phyloP scores from a whole-genome alignment of 371 early-diverging fungal species.

The Mortierella sp. region DNA sequence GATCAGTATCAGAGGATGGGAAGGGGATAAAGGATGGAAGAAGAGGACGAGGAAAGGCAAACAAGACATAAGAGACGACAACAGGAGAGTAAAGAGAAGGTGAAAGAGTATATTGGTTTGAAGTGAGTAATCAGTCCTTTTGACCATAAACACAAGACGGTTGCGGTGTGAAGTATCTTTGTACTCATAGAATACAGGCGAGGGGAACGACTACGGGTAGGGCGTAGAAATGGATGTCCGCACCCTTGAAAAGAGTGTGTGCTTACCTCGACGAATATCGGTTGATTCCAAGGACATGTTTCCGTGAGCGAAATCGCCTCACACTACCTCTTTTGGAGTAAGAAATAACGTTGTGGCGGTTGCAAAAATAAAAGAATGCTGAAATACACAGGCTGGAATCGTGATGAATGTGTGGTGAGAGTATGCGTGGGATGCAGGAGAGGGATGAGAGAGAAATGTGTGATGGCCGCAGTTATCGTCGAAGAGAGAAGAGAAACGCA shows the following conservation, averaged over 20 bases:
- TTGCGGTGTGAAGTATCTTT: neutral
- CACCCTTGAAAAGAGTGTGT: neutral
- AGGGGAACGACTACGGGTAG: no score
- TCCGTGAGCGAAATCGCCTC: no score
- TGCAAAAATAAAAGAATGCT: no score
- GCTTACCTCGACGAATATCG: conserved; percentile 38
- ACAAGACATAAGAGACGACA: neutral
- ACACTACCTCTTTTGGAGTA: no score
- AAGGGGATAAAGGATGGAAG: neutral
- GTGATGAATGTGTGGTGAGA: no score
- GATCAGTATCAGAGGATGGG: neutral
- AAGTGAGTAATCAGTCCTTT: neutral
- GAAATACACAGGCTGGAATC: no score
- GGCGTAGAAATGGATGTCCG: no score
- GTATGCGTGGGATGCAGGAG: no score
- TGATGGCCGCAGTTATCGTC: no score
- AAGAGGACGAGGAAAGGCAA: neutral
- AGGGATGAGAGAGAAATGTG: no score
- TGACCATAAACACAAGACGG: neutral
- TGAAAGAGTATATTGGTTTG: neutral
- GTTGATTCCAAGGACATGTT: conserved; percentile 28
- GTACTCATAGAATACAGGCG: neutral
- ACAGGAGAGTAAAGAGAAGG: neutral
- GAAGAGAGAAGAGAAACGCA: no score
- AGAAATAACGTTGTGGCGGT: neutral